Evolutionary conservation across 306 rosid species (phyloP), one percentile per base, ranked within the genome.

Genomic region (Gynostemma pentaphyllum): DNA sequence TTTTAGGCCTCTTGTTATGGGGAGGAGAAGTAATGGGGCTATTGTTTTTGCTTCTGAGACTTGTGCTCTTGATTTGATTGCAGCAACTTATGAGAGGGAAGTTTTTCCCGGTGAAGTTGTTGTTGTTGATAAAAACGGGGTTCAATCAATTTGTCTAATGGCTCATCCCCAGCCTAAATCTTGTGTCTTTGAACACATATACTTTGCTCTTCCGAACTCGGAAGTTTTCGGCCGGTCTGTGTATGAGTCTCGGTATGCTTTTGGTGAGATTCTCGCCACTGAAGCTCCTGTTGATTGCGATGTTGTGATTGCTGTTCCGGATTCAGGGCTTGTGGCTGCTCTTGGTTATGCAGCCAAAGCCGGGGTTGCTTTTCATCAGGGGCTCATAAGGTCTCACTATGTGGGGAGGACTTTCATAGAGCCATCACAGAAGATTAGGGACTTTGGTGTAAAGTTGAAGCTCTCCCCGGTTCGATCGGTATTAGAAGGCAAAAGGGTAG

Each of bases 381-480:
- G 99, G 30, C 61, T 94, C 71, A 86, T 94, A 2, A 83, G 99
- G 76, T 94, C 97, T 16, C 99, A 94, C 70, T 94, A 94, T 67
- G 99, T 94, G 0, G 99, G 99, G 3, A 88, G 97, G 76, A 94
- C 99, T 45, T 94, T 94, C 81, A 94, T 94, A 23, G 97, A 94
- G 72, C 99, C 99, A 1, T 86, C 99, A 0, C 95, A 94, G 82
- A 81, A 80, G 70, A 94, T 94, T 66, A 82, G 99, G 56, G 99
- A 94, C 76, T 88, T 94, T 3, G 97, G 97, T 0, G 97, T 88
- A 61, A 86, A 88, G 77, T 78, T 88, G 11, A 94, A 94, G 76
- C 81, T 94, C 4, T 81, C 96, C 0, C 99, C 95, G 0, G 99
- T 94, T 2, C 70, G 90, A 4, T 92, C 95, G 0, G 99, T 94